Percentiles rank a stretch among this genome's conserved stretches.
phyloP scores from a whole-genome alignment of 208 protist genomes.

The Crithidia brevicula region DNA sequence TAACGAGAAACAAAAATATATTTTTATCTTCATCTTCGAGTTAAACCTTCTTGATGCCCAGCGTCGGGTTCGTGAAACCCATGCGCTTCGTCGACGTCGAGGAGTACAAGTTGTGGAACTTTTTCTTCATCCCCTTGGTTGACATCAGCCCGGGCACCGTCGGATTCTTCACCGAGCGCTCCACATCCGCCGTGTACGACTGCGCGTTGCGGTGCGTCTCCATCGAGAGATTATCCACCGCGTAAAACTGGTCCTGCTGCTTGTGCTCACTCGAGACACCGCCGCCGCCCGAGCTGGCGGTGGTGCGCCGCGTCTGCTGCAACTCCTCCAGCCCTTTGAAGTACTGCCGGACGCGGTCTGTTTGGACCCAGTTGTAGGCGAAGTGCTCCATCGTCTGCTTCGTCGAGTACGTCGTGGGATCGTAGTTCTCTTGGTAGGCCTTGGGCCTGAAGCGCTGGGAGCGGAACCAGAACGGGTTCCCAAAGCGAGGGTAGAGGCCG shows the following conservation, averaged over 20 bases:
- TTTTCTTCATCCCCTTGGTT: conserved; percentile 92
- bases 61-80: conserved; percentile 84
- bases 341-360: conserved; percentile 86
- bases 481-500: conserved; percentile 89
- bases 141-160: conserved; percentile 91
- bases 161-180: conserved; percentile 82
- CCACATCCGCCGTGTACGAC: conserved; percentile 64
- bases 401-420: conserved; percentile 88
- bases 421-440: conserved; percentile 91
- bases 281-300: conserved; percentile 46
- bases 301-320: conserved; percentile 36
- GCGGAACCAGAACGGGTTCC: conserved; percentile 92
- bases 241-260: conserved; percentile 82
- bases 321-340: conserved; percentile 71
- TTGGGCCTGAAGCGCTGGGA: conserved; percentile 82
- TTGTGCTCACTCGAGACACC: conserved; percentile 70
- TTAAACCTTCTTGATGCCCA: conserved; percentile 91
- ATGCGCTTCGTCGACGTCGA: conserved; percentile 90
- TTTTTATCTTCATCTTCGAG: not conserved
- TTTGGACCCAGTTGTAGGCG: conserved; percentile 91
- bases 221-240: conserved; percentile 55
- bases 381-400: conserved; percentile 92
- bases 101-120: conserved; percentile 91
- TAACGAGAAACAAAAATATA: too few relatives aligned
- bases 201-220: conserved; percentile 62